Conservation (phyloP, 441 rosid genomes). For the Jatropha podagrica region DNA sequence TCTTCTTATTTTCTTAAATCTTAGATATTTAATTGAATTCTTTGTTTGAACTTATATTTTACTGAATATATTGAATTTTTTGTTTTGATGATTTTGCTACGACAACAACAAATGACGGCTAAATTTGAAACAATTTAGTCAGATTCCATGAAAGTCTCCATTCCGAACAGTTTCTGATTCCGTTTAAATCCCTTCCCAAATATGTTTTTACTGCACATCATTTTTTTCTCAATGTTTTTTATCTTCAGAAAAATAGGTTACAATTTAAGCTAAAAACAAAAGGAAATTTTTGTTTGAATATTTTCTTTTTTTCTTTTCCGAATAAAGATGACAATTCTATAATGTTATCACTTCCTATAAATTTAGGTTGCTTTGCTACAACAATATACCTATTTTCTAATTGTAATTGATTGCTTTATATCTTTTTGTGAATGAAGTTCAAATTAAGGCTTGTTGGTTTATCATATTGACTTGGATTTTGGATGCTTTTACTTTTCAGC, state of each 20-base stretch:
- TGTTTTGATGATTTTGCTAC: too few relatives aligned
- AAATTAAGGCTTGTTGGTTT: conserved; percentile 1
- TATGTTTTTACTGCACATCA: too few relatives aligned
- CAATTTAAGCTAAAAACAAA: background rate
- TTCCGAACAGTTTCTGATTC: too few relatives aligned
- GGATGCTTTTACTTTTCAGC: conserved; percentile 52
- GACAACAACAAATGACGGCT: too few relatives aligned
- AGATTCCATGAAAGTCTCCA: too few relatives aligned
- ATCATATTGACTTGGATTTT: conserved; percentile 5
- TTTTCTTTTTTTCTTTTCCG: background rate
- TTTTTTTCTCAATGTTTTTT: background rate
- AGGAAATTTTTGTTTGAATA: background rate
- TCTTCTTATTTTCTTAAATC: too few relatives aligned
- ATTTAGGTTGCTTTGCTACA: background rate
- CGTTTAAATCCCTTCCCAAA: too few relatives aligned
- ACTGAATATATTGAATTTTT: too few relatives aligned
- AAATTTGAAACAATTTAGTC: too few relatives aligned
- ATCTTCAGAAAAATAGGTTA: background rate
- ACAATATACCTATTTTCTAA: background rate
- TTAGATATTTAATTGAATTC: too few relatives aligned
- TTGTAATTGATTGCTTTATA: background rate
- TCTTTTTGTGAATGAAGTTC: background rate
- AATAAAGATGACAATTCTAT: background rate
- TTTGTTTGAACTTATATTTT: too few relatives aligned
- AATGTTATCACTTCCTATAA: background rate